A percentile compares a stretch with the other conserved stretches of the same genome.
Conservation (phyloP, 495 filamentous ascomycete species). For the Chaetomium cochliodes region DNA sequence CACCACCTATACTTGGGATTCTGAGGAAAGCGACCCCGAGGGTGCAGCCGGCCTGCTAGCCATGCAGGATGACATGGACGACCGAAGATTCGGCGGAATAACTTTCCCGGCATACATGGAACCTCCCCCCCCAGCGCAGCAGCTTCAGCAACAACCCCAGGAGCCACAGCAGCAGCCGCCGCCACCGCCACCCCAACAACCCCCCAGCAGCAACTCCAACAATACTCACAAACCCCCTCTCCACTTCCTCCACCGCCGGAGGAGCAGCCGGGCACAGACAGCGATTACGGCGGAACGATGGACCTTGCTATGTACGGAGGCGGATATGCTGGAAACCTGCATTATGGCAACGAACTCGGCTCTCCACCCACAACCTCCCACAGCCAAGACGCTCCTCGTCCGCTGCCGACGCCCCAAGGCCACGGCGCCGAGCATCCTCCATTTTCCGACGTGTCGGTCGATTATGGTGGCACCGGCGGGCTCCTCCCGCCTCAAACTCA, state of each 20-base stretch:
- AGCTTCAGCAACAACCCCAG: neutral
- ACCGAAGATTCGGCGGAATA: constrained; percentile 58
- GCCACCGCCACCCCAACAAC: constrained; percentile 18
- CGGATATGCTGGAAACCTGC: constrained; percentile 68
- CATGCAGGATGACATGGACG: constrained; percentile 82
- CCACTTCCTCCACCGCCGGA: constrained; percentile 38
- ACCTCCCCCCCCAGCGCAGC: constrained; percentile 9
- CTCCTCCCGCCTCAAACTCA: constrained; percentile 68
- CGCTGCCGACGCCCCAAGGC: constrained; percentile 40
- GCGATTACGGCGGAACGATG: constrained; percentile 62
- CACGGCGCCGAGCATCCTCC: constrained; percentile 40
- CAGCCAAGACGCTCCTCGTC: constrained; percentile 34
- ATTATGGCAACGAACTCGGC: constrained; percentile 64
- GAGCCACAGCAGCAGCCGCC: neutral
- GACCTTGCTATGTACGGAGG: constrained; percentile 73
- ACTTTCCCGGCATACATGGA: constrained; percentile 33
- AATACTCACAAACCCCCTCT: constrained; percentile 13
- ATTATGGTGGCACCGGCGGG: constrained; percentile 83
- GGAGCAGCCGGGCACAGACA: constrained; percentile 61
- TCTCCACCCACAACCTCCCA: constrained; percentile 38
- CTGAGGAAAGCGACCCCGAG: constrained; percentile 84
- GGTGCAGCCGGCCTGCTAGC: constrained; percentile 82
- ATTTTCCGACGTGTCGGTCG: constrained; percentile 50
- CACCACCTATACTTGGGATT: constrained; percentile 39
- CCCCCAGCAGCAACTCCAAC: constrained; percentile 13